Evolutionary conservation across 208 protist species (phyloP), one percentile per base, ranked within the genome.

Genomic region (Crithidia thermophila): DNA sequence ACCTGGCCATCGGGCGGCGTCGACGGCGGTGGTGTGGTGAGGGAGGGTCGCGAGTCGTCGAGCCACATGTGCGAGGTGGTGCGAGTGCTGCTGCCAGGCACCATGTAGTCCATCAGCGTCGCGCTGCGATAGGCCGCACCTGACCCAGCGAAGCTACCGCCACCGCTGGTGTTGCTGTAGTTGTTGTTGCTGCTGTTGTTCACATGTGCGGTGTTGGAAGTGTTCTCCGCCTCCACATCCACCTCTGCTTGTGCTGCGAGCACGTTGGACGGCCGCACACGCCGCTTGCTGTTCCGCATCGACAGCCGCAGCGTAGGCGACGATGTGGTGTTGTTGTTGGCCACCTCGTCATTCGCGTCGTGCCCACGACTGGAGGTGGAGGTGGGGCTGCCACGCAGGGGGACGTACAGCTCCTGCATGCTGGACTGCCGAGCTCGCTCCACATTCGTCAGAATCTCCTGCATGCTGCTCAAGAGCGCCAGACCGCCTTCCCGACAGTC

Each of bases 401-500:
- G 57, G 6, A 55, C 69, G 58, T 85, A 81, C 11, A 84, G n/a
- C 36, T 63, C 57, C 13, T 50, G 20, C 66, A 79, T 31, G 55
- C 72, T 81, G 14, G 61, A 34, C 58, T 77, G 51, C 23, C 81
- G 62, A 30, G 67, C 66, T 3, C 34, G 65, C 58, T 45, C 57
- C 50, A 85, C 63, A 46, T 75, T 75, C 13, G 52, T 20, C 36
- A 91, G 55, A 6, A 82, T 62, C 11, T 72, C 64, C 39, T 78
- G 73, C 23, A 87, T 60, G 40, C 72, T 83, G 58, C 57, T 56
- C 25, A 73, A 40, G 21, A 88, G 66, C 14, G 82, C 73, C 7
- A 91, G 45, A 8, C 77, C 79, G 20, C 85, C 82, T 2, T 50
- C 64, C 11, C 67, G 69, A 33, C 74, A 77, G 40, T 79, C 79